Base-by-base conservation (phyloP, 331 rosid genomes). In the Quercus phellos region DNA sequence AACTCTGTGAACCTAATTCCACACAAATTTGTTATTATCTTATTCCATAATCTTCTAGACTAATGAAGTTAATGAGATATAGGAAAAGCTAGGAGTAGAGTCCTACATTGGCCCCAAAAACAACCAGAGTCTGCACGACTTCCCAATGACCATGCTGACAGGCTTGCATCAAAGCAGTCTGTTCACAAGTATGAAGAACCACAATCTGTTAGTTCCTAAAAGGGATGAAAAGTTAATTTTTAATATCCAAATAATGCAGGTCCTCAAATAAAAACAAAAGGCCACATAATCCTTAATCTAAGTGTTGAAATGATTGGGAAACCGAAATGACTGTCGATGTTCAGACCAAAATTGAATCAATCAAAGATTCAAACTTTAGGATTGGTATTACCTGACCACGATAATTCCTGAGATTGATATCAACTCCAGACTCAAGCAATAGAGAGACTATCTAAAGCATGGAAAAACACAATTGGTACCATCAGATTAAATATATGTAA, bases 131-230 rank as follows among this genome's bases (percentile, higher is more conserved):
- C 96, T 83, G 93, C 77, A 90, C 97, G 68, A 92, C 98, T 80
- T 92, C 99, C 99, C 98, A 94, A 54, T 88, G 96, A 86, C 99
- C 99, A 82, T 92, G 90, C 82, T 92, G 98, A 82, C 99, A 94
- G 75, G 99, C 99, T 94, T 94, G 99, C 99, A 94, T 94, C 90
- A 94, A 86, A 77, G 99, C 99, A 84, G 99, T 94, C 99, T 94
- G 91, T 84, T 83, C 63, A 78, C 74, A 64, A 59, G 56, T 59
- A 76, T 21, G 55, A 51, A 72, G 61, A 77, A 63, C 54, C 77
- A 60, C 79, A 24, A 19, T 46, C 66, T 46, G 77, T 66, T 55
- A 27, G 6, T 32, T 51, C 63, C 32, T 34, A 4, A 54, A 51
- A 51, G 27, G 32, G 38, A 51, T 13, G 32, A 81, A 18, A 27